Conservation (phyloP, 345 rosid genomes). For the Jatropha curcas region DNA sequence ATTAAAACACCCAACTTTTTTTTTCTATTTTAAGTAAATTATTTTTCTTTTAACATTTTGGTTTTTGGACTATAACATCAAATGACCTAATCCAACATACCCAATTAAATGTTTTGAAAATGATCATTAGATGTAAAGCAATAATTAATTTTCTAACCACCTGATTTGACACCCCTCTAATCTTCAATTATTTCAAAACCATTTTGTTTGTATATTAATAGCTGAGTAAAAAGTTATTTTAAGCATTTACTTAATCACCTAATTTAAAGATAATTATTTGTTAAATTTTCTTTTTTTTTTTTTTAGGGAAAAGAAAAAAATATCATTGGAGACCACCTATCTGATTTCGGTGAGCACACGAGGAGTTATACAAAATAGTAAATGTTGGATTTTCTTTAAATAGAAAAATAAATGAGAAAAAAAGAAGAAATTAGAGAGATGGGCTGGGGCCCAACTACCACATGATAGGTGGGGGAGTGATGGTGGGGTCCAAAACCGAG, state of each 20-base stretch:
- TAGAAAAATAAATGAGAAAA: neutral
- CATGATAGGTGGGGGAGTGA: slow-evolving; percentile 17
- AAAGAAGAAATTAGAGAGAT: neutral
- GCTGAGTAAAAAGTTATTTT: too few species aligned
- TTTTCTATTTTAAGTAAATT: neutral
- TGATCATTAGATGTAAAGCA: neutral
- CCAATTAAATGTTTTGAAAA: neutral
- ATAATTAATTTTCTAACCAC: neutral
- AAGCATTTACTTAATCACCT: too few species aligned
- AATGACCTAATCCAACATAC: neutral
- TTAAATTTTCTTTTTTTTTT: too few species aligned
- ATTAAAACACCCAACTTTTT: neutral
- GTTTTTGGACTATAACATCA: neutral
- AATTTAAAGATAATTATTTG: too few species aligned
- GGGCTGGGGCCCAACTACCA: slow-evolving; percentile 12
- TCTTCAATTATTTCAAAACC: slow-evolving; percentile 6
- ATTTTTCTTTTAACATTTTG: neutral
- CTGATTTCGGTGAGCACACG: neutral
- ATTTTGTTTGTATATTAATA: too few species aligned
- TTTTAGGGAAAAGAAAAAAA: too few species aligned
- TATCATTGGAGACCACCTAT: neutral
- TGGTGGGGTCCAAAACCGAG: slow-evolving; percentile 9
- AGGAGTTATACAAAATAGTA: neutral
- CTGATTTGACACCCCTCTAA: neutral
- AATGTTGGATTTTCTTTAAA: slow-evolving; percentile 4